Evolutionary conservation across 345 rosid genomes (phyloP), one percentile per base, ranked within the genome.

Genomic region (Geranium rotundifolium): DNA sequence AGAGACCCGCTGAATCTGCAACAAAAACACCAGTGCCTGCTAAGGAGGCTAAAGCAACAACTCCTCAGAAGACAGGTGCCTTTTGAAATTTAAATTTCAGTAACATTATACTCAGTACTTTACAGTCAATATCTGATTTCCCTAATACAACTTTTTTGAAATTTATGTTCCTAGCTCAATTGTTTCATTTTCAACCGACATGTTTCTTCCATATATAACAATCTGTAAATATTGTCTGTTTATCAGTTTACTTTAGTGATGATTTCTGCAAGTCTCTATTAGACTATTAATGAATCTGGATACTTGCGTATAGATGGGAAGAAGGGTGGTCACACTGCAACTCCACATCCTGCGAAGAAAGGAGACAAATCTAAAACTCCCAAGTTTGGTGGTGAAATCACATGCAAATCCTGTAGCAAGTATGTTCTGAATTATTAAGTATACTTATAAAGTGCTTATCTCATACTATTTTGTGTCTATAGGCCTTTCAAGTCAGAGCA

Each of bases 261-360:
- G 1, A 34, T 1, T 5, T 34, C 41, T 34, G 10, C 6, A 34
- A 1, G 10, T 34, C 41, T 4, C 41, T 34, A 34, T 23, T 23
- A 23, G 27, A 23, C 27, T 23, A 23, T 23, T 23, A 23, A 23
- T 23, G 27, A 23, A 23, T 16, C 5, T 18, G 19, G 8, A 19
- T 9, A 5, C 1, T 29, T n/a, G 56, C 57, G 61, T 9, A 56
- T 67, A 88, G 99, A 86, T 73, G 95, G 81, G 57, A 88, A 90
- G 84, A 93, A 86, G 79, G 85, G 82, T 17, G 93, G 60, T 9
- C 97, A 88, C 70, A 69, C 80, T 0, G 96, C 91, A 5, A 90
- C 97, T 54, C 99, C 99, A 15, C 82, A 93, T 78, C 99, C 96
- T 0, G 76, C 88, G 4, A 95, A 88, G 64, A 39, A 16, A 19